Base-by-base conservation (phyloP, 192 early-diverging fungal species). In the Coemansia furcata region DNA sequence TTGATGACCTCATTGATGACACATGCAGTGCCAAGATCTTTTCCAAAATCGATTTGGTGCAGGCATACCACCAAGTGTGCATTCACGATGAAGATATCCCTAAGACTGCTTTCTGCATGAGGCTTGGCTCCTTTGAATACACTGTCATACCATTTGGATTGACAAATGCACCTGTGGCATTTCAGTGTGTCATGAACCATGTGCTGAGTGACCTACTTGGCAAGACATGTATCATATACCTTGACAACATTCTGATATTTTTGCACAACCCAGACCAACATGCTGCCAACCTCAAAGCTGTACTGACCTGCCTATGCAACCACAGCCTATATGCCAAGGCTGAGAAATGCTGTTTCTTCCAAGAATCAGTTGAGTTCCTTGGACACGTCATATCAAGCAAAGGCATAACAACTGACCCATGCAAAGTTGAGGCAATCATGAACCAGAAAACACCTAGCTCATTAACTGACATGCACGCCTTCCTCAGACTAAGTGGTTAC, bases 141-240 rank as follows among this genome's bases (percentile, higher is more conserved):
- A 33, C 66, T 0, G 87, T 89, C 11, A 55, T 92, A 26, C 23
- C 23, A 26, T 26, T 26, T 26, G 23, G 23, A 1, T 26, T 26
- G 23, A 26, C 23, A 26, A 47, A 87, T 86, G 0, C 88, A 88
- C 58, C 86, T 88, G 0, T 55, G 89, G 74, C 81, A 0, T 90
- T 92, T 69, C 75, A 85, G 66, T 52, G 65, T 0, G 47, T 86
- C 5, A 85, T 87, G n/a, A 88, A 87, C 54, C 66, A 84, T n/a
- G 46, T 80, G 0, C 67, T 90, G 36, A 14, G 57, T 0, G 81
- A 84, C 14, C 30, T 70, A n/a, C 37, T 85, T 0, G 75, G 85
- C 36, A 2, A 67, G 1, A 62, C 62, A n/a, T 73, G 80, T 2
- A 50, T 83, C 0, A 58, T 77, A 0, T 87, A 83, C 46, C 49